phyloP scores from a whole-genome alignment of 805 yeast genomes.

The Kodamaea hsintzibuensis region DNA sequence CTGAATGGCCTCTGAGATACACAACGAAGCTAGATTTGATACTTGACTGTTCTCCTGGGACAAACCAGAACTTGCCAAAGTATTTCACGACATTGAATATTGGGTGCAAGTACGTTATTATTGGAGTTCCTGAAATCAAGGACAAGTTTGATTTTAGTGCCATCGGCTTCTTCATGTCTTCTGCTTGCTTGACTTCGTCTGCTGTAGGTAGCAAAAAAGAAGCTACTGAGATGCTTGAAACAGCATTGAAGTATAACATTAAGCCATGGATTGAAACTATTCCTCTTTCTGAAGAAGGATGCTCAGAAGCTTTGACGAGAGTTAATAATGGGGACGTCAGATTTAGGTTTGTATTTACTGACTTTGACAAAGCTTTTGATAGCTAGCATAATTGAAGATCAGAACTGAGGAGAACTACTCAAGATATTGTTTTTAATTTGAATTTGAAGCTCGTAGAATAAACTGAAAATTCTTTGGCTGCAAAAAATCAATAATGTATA shows the following conservation, averaged over 20 bases:
- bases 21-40: slow-evolving; percentile 42
- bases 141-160: slow-evolving; percentile 23
- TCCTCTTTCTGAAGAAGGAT: slow-evolving; percentile 32
- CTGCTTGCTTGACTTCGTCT: slow-evolving; percentile 29
- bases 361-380: slow-evolving; percentile 48
- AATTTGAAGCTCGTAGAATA: too few species aligned
- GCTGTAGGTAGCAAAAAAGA: slow-evolving; percentile 34
- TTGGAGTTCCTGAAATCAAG: slow-evolving; percentile 26
- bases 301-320: slow-evolving; percentile 32
- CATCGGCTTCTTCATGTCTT: slow-evolving; percentile 23
- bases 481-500: too few species aligned
- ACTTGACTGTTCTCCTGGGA: slow-evolving; percentile 48
- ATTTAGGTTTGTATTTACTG: slow-evolving; percentile 57
- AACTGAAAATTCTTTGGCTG: too few species aligned
- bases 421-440: too few species aligned
- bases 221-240: slow-evolving; percentile 34
- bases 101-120: slow-evolving; percentile 23
- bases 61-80: slow-evolving; percentile 16
- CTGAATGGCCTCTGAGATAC: slow-evolving; percentile 28
- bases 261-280: slow-evolving; percentile 36
- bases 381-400: neutral
- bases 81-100: slow-evolving; percentile 23
- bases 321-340: slow-evolving; percentile 33
- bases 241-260: slow-evolving; percentile 36
- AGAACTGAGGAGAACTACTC: too few species aligned